Percentiles rank a stretch among this genome's conserved stretches.
Conservation (phyloP, 257 asterid genomes). For the Gynochthodes officinalis region DNA sequence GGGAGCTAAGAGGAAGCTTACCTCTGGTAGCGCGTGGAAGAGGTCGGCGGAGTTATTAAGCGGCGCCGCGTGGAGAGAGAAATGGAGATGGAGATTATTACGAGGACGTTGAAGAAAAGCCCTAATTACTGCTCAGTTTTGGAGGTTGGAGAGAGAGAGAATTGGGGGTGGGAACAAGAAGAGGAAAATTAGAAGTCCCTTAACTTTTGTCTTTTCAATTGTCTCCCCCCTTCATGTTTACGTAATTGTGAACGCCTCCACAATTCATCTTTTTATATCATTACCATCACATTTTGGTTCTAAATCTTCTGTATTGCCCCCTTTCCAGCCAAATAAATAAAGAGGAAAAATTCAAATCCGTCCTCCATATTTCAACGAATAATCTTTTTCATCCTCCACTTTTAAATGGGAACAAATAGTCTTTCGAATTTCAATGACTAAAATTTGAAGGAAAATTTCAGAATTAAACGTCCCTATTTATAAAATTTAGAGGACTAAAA, state of each 20-base stretch:
- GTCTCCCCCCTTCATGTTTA: background rate
- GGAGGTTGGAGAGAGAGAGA: conserved; percentile 19
- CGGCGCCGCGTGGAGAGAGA: conserved; percentile 42
- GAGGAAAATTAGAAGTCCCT: conserved; percentile 5
- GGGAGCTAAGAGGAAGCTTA: conserved; percentile 30
- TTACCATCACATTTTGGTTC: background rate
- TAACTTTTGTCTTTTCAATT: background rate
- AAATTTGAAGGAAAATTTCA: too few relatives aligned
- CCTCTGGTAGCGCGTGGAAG: conserved; percentile 51
- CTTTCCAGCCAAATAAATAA: too few relatives aligned
- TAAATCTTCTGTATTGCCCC: too few relatives aligned
- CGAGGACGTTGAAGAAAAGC: conserved; percentile 37
- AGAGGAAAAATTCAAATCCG: too few relatives aligned
- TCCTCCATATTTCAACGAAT: too few relatives aligned
- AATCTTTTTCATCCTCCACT: too few relatives aligned
- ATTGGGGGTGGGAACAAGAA: conserved; percentile 4
- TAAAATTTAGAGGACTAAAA: too few relatives aligned
- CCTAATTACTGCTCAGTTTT: conserved; percentile 40
- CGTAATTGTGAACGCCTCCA: background rate
- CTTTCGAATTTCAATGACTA: too few relatives aligned
- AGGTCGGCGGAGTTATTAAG: conserved; percentile 38
- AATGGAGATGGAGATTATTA: conserved; percentile 19
- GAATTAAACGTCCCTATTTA: too few relatives aligned
- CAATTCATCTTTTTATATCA: background rate
- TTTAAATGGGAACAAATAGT: too few relatives aligned